phyloP scores from a whole-genome alignment of 331 rosid species.

The Acacia concinna region DNA sequence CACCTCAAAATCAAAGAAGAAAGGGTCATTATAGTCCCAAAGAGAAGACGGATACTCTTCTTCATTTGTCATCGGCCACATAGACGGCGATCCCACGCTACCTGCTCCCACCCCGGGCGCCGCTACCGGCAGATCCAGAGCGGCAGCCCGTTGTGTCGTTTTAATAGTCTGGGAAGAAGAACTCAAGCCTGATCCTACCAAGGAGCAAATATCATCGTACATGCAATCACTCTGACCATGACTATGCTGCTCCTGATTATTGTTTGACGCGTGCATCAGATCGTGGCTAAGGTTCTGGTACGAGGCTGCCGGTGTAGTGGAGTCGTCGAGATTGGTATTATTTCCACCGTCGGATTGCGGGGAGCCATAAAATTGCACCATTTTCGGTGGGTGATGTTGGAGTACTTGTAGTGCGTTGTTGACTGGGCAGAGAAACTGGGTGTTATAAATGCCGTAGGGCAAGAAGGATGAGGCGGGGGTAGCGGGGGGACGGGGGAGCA shows the following conservation, averaged over 20 bases:
- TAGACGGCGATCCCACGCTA: conserved; percentile 54
- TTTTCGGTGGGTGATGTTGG: conserved; percentile 7
- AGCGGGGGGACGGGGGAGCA: conserved; percentile 80
- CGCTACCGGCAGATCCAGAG: conserved; percentile 46
- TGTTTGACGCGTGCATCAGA: neutral
- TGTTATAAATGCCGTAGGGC: conserved; percentile 28
- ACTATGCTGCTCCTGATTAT: neutral
- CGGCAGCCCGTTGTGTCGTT: conserved; percentile 23
- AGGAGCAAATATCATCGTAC: conserved; percentile 30
- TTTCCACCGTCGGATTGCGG: neutral
- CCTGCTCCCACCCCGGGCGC: neutral
- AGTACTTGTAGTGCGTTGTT: neutral
- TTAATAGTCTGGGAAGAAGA: conserved; percentile 33
- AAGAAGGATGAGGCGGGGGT: conserved; percentile 19
- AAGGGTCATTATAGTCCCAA: conserved; percentile 85
- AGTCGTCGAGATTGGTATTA: neutral
- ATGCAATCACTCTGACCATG: conserved; percentile 17
- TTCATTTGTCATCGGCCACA: conserved; percentile 61
- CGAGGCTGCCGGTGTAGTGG: conserved; percentile 31
- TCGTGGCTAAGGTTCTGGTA: conserved; percentile 13
- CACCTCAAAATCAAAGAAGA: conserved; percentile 54
- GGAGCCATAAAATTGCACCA: conserved; percentile 22
- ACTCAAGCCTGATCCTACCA: conserved; percentile 36
- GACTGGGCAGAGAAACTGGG: neutral
- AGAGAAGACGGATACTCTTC: conserved; percentile 51